Evolutionary conservation across 805 yeast species (phyloP).

Genomic region (Cyberlindnera galapagoensis): DNA sequence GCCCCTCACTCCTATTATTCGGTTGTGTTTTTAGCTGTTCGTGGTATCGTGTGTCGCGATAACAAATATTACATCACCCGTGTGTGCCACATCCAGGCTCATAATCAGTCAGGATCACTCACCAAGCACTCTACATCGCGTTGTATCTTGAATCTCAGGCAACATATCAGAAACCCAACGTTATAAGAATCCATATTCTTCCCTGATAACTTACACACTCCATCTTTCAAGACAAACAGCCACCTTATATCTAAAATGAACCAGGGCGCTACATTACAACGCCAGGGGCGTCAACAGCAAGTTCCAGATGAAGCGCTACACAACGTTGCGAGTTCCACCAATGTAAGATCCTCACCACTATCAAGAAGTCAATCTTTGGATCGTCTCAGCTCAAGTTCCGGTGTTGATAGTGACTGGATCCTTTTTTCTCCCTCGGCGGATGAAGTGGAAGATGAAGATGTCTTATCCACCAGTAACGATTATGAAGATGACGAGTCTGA

Average conservation of each 20-base stretch:
- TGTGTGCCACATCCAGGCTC: no score
- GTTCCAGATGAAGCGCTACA: constrained; percentile 1
- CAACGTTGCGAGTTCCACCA: constrained; percentile 2
- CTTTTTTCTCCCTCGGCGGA: constrained; percentile 19
- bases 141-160: no score
- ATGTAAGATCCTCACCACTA: no score
- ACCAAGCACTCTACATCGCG: no score
- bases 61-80: no score
- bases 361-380: constrained; percentile 11
- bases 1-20: no score
- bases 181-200: no score
- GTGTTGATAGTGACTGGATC: constrained; percentile 23
- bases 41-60: no score
- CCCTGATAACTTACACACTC: no score
- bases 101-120: no score
- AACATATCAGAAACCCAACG: no score
- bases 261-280: constrained; percentile 7
- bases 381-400: constrained; percentile 20
- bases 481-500: constrained; percentile 1
- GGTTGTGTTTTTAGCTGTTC: no score
- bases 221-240: background rate
- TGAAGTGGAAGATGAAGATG: constrained; percentile 11
- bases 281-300: background rate
- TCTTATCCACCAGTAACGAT: constrained; percentile 14
- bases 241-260: constrained; percentile 3